A percentile compares a stretch with the other conserved stretches of the same genome.
Conservation (phyloP, 2,329 filamentous ascomycete genomes). For the Penicillium digitatum region DNA sequence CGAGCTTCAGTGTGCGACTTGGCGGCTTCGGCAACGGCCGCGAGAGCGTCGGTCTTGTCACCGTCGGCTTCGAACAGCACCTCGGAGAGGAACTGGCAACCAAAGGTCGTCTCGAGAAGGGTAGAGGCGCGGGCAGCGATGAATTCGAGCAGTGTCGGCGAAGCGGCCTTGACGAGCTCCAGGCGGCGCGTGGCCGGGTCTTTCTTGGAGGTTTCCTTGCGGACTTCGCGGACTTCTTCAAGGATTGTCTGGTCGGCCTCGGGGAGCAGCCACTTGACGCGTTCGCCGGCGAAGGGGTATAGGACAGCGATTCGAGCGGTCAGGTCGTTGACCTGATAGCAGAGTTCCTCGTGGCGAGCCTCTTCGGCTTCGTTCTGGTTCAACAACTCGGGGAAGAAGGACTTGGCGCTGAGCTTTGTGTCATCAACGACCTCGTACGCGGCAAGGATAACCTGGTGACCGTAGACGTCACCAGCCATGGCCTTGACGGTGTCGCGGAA, state of each 20-base stretch:
- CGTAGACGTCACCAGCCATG: conserved; percentile 76
- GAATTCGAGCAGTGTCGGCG: conserved; percentile 69
- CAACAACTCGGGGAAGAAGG: conserved; percentile 81
- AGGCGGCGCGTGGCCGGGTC: conserved; percentile 69
- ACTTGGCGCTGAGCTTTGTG: conserved; percentile 80
- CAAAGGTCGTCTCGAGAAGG: conserved; percentile 71
- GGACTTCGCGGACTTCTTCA: conserved; percentile 71
- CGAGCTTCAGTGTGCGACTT: conserved; percentile 51
- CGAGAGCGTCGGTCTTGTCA: conserved; percentile 70
- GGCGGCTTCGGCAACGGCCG: conserved; percentile 56
- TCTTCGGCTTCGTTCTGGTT: conserved; percentile 56
- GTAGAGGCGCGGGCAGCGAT: conserved; percentile 65
- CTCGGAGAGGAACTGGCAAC: conserved; percentile 80
- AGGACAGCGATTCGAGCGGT: conserved; percentile 63
- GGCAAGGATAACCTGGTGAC: conserved; percentile 74
- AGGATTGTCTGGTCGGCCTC: conserved; percentile 66
- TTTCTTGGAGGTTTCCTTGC: conserved; percentile 87
- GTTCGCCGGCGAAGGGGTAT: conserved; percentile 69
- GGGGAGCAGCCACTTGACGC: conserved; percentile 60
- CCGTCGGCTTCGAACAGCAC: conserved; percentile 71
- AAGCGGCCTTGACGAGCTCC: conserved; percentile 71
- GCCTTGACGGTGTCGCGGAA: conserved; percentile 86
- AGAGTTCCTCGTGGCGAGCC: conserved; percentile 43
- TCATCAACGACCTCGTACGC: conserved; percentile 92
- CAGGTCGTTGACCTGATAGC: conserved; percentile 43